These are phyloP conservation scores for Kokia cookei DNA, from an alignment of 441 rosid genomes.

Conservation along the genomic window DNA sequence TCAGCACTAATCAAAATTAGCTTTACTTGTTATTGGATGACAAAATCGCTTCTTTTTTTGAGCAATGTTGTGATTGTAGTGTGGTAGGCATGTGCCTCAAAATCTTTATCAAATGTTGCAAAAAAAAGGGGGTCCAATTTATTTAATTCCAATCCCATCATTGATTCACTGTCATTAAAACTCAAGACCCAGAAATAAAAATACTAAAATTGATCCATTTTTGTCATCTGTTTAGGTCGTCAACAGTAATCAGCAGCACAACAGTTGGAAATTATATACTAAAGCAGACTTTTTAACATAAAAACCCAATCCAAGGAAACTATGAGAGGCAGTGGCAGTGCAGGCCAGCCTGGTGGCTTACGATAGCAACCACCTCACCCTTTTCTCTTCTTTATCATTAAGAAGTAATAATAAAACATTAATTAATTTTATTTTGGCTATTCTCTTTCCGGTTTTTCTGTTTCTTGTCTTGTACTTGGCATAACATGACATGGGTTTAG, in stretches of 20 bases:
- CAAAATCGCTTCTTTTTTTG: not conserved
- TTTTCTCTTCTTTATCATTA: not conserved
- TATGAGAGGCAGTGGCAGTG: constrained; percentile 8
- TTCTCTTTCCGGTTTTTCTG: not conserved
- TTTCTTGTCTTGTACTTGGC: constrained; percentile 14
- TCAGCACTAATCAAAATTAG: not conserved
- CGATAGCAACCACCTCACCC: not conserved
- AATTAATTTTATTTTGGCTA: too few relatives aligned
- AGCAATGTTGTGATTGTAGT: not conserved
- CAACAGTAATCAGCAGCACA: not conserved
- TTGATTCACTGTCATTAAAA: not conserved
- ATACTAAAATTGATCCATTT: not conserved
- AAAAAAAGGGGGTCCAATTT: not conserved
- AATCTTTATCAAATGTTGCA: not conserved
- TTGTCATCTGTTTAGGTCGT: too few relatives aligned
- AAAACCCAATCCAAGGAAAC: constrained; percentile 9
- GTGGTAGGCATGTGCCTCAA: not conserved
- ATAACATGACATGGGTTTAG: not conserved
- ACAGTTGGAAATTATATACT: not conserved
- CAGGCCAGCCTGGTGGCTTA: constrained; percentile 19
- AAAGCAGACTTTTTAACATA: not conserved
- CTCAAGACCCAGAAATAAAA: not conserved
- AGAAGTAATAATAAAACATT: not conserved
- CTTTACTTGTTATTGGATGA: not conserved
- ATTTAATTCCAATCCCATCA: not conserved